These are phyloP conservation scores for Xerophyta viscosa DNA, from an alignment of 106 monocot species.

Conservation along the genomic window DNA sequence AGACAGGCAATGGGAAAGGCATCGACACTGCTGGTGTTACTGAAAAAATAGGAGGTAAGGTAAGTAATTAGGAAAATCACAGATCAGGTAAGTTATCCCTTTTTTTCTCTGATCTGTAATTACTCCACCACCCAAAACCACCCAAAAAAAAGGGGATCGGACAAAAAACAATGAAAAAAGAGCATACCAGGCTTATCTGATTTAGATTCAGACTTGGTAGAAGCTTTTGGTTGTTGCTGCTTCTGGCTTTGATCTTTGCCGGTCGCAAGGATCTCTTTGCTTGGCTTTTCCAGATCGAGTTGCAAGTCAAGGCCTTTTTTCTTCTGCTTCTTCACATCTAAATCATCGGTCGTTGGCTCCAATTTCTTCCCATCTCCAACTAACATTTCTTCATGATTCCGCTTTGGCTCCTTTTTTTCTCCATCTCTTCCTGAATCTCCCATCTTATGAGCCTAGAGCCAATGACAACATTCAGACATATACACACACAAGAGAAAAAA, in stretches of 20 bases:
- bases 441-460: constrained; percentile 5
- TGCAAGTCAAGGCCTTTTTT: constrained; percentile 44
- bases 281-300: constrained; percentile 50
- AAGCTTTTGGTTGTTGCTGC: constrained; percentile 25
- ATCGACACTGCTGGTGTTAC: constrained; percentile 20
- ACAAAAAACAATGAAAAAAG: no score
- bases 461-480: neutral
- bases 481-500: constrained; percentile 14
- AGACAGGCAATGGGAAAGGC: constrained; percentile 41
- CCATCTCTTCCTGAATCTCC: constrained; percentile 24
- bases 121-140: no score
- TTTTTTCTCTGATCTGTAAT: no score
- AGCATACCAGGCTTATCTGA: constrained; percentile 40
- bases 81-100: no score
- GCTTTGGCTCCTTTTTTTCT: constrained; percentile 23
- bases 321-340: constrained; percentile 13
- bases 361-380: constrained; percentile 7
- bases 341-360: neutral
- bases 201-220: constrained; percentile 32
- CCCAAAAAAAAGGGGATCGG: no score
- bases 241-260: constrained; percentile 18
- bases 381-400: constrained; percentile 13
- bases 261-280: constrained; percentile 23
- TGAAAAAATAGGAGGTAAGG: no score
- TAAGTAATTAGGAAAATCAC: no score